phyloP scores from a whole-genome alignment of 2,329 filamentous ascomycete genomes.

The Beauveria medogensis region DNA sequence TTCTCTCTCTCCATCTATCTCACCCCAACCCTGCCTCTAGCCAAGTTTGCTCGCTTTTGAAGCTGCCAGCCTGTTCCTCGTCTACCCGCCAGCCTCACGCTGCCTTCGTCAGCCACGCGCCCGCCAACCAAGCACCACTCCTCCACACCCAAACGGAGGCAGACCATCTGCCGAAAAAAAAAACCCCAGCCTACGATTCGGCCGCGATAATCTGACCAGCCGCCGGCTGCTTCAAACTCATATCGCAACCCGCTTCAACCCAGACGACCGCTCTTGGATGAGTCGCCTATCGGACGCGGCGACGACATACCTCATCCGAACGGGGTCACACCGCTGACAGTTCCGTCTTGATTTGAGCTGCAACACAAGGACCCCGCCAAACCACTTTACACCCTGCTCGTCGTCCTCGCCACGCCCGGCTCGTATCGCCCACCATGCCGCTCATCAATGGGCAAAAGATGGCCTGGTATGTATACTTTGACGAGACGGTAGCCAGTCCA shows the following conservation, averaged over 20 bases:
- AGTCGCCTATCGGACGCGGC: neutral
- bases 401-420: neutral
- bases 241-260: neutral
- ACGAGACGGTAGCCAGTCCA: neutral
- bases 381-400: neutral
- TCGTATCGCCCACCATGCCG: constrained; percentile 44
- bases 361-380: neutral
- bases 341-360: neutral
- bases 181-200: neutral
- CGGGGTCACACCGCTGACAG: neutral
- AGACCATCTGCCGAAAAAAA: neutral
- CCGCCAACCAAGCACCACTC: neutral
- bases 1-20: too few relatives aligned
- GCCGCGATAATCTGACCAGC: neutral
- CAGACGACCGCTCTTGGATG: neutral
- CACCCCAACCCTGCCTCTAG: too few relatives aligned
- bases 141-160: neutral
- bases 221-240: neutral
- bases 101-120: too few relatives aligned
- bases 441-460: constrained; percentile 64
- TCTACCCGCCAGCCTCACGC: too few relatives aligned
- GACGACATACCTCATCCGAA: neutral
- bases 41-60: too few relatives aligned
- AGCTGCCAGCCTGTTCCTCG: too few relatives aligned
- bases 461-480: constrained; percentile 53